phyloP scores from a whole-genome alignment of 306 rosid genomes.

The Arachis hypogaea region DNA sequence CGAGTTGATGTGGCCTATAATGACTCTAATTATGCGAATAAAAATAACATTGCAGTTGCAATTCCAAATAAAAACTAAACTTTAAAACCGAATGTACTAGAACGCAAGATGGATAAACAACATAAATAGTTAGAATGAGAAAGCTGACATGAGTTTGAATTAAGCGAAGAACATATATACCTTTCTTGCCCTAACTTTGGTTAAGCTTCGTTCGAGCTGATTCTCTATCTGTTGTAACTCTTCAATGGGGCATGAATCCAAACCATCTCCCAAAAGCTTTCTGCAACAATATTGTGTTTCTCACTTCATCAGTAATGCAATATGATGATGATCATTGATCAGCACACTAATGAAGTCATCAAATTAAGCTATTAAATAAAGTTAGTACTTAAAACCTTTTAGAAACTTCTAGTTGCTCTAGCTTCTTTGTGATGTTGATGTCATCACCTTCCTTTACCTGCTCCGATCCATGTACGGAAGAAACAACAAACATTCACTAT shows the following conservation, averaged over 20 bases:
- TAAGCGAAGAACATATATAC: slow-evolving; percentile 38
- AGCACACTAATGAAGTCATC: too few species aligned
- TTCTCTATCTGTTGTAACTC: slow-evolving; percentile 70
- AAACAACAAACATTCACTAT: too few species aligned
- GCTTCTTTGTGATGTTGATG: slow-evolving; percentile 53
- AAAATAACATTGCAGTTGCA: too few species aligned
- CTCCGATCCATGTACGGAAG: slow-evolving; percentile 42
- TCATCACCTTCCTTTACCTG: slow-evolving; percentile 45
- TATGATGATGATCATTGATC: too few species aligned
- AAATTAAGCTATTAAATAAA: neutral
- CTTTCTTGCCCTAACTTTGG: slow-evolving; percentile 82
- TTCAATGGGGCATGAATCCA: slow-evolving; percentile 63
- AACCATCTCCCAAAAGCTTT: slow-evolving; percentile 74
- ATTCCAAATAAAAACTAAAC: too few species aligned
- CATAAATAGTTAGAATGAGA: too few species aligned
- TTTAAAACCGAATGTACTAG: too few species aligned
- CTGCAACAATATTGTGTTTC: slow-evolving; percentile 40
- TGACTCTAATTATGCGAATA: too few species aligned
- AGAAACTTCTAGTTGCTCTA: slow-evolving; percentile 66
- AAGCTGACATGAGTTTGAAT: neutral
- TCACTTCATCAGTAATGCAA: too few species aligned
- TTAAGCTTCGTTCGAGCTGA: slow-evolving; percentile 74
- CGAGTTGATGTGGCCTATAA: too few species aligned
- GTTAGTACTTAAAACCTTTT: slow-evolving; percentile 50
- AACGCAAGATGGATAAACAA: neutral